phyloP scores from a whole-genome alignment of 2,329 filamentous ascomycete species.

The Karstenula rhodostoma region DNA sequence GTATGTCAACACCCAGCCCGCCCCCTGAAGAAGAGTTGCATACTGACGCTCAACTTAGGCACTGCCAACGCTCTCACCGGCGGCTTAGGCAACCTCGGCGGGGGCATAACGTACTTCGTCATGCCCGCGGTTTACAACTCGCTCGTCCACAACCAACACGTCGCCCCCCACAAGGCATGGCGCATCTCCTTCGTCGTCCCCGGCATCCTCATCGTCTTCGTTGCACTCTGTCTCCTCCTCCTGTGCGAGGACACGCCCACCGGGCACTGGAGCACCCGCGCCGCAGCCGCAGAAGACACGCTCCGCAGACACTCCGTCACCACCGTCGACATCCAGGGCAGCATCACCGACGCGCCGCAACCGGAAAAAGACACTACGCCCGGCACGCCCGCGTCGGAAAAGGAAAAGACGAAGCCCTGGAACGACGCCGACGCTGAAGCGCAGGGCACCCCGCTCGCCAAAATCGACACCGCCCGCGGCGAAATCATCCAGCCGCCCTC shows the following conservation, averaged over 20 bases:
- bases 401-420: constrained; percentile 6
- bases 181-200: constrained; percentile 83
- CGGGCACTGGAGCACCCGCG: constrained; percentile 78
- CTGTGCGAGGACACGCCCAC: constrained; percentile 82
- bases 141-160: constrained; percentile 61
- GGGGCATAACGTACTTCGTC: constrained; percentile 65
- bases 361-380: not conserved
- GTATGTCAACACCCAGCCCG: constrained; percentile 42
- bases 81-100: constrained; percentile 51
- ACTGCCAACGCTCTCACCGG: constrained; percentile 84
- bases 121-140: constrained; percentile 89
- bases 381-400: constrained; percentile 29
- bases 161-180: constrained; percentile 75
- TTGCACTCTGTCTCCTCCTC: constrained; percentile 71
- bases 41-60: not conserved
- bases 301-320: constrained; percentile 45
- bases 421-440: constrained; percentile 37
- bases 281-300: constrained; percentile 65
- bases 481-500: constrained; percentile 71
- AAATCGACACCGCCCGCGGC: constrained; percentile 61
- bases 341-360: constrained; percentile 59
- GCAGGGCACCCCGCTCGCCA: constrained; percentile 29
- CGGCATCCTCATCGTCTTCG: constrained; percentile 73
- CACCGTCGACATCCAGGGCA: constrained; percentile 50
- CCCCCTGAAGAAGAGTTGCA: not conserved